A percentile compares a stretch with the other conserved stretches of the same genome.
Conservation (phyloP, 208 protist genomes). For the Porcisia hertigi region DNA sequence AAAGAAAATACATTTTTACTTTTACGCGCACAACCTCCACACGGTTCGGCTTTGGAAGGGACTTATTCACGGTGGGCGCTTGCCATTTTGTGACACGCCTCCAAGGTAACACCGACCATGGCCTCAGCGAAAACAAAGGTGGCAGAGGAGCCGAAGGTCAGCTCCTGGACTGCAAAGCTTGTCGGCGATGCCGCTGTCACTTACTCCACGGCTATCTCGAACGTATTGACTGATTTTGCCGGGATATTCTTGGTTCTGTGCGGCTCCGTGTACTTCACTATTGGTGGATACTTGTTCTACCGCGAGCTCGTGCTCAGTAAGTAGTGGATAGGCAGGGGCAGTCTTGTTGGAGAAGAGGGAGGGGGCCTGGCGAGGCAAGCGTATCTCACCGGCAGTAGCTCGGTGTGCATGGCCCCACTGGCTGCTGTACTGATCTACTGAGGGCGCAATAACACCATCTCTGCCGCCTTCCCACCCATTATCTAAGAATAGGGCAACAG, state of each 20-base stretch:
- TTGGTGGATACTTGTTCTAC: slow-evolving; percentile 75
- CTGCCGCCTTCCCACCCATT: neutral
- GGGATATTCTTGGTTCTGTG: slow-evolving; percentile 72
- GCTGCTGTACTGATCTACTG: neutral
- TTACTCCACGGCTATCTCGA: slow-evolving; percentile 60
- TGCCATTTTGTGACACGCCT: neutral
- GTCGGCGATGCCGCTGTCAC: slow-evolving; percentile 65
- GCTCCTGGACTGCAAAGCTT: slow-evolving; percentile 38
- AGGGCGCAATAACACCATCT: neutral
- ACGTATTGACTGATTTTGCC: slow-evolving; percentile 64
- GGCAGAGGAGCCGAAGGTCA: neutral
- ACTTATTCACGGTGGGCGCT: neutral
- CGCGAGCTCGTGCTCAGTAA: slow-evolving; percentile 52
- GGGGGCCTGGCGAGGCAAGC: neutral
- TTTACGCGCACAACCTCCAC: neutral
- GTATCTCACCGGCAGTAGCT: neutral
- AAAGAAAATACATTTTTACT: neutral
- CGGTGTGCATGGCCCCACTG: neutral
- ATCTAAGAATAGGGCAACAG: neutral
- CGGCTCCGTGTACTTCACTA: slow-evolving; percentile 80
- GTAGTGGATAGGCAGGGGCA: neutral
- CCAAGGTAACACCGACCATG: neutral
- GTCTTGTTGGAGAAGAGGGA: neutral
- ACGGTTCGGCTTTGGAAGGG: neutral
- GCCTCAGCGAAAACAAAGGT: neutral